phyloP scores from a whole-genome alignment of 2,329 filamentous ascomycete genomes.

The Trichoderma pleuroti region DNA sequence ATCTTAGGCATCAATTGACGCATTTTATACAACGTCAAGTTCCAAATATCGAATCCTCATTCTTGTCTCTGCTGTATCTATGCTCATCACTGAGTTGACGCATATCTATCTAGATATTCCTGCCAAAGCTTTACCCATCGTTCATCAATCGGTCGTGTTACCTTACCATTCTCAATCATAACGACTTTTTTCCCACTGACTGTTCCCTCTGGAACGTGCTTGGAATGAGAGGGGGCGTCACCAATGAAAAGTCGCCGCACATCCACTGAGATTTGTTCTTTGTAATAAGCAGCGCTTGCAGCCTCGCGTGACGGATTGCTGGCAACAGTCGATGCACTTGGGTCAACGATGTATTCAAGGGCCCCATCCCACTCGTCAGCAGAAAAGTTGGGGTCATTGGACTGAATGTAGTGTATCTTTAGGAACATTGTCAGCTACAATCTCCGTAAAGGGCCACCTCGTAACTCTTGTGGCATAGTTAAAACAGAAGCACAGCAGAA shows the following conservation, averaged over 20 bases:
- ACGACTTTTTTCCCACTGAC: background rate
- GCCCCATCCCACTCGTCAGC: background rate
- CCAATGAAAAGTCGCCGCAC: background rate
- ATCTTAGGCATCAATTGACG: background rate
- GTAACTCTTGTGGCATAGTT: background rate
- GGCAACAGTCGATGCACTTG: background rate
- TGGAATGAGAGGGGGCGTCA: background rate
- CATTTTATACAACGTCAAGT: background rate
- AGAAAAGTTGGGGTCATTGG: background rate
- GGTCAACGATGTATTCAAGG: background rate
- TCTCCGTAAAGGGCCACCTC: too few relatives aligned
- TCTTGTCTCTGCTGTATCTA: background rate
- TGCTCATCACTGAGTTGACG: background rate
- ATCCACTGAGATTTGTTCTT: background rate
- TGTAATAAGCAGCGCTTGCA: background rate
- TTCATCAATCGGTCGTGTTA: background rate
- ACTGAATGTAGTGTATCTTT: background rate
- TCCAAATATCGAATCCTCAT: background rate
- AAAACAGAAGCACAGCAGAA: background rate
- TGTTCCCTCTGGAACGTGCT: background rate
- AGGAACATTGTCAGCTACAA: background rate
- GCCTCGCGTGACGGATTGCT: background rate
- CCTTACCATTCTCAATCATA: background rate
- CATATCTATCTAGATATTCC: background rate
- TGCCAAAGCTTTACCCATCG: background rate